These are phyloP conservation scores for Penicillium rolfsii DNA, from an alignment of 2,329 filamentous ascomycete species.

Conservation along the genomic window DNA sequence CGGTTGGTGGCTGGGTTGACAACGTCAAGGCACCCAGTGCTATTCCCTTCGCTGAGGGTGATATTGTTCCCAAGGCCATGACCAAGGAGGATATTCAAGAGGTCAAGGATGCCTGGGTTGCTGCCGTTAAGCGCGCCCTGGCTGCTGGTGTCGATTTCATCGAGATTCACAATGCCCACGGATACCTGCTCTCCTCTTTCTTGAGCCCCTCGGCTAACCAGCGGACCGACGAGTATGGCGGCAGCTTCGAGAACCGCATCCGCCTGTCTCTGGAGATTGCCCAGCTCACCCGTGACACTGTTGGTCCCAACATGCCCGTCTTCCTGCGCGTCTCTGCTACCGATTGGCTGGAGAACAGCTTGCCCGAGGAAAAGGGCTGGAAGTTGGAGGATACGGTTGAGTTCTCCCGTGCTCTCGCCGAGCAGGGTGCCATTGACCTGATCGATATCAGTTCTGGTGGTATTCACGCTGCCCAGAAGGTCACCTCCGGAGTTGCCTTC, in stretches of 20 bases:
- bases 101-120: constrained; percentile 65
- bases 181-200: constrained; percentile 74
- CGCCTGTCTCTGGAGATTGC: constrained; percentile 70
- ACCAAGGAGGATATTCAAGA: constrained; percentile 68
- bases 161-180: constrained; percentile 78
- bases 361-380: constrained; percentile 63
- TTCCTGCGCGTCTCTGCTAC: constrained; percentile 73
- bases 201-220: constrained; percentile 69
- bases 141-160: constrained; percentile 75
- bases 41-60: constrained; percentile 64
- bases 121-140: constrained; percentile 62
- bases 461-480: constrained; percentile 58
- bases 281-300: constrained; percentile 62
- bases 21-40: constrained; percentile 62
- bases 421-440: constrained; percentile 72
- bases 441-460: constrained; percentile 81
- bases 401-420: constrained; percentile 69
- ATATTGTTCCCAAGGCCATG: constrained; percentile 68
- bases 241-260: constrained; percentile 64
- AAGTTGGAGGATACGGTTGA: constrained; percentile 64
- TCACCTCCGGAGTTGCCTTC: constrained; percentile 62
- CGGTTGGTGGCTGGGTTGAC: constrained; percentile 59
- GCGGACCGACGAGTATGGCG: constrained; percentile 62
- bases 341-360: constrained; percentile 71
- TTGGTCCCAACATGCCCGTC: constrained; percentile 70